These are phyloP conservation scores for Teunomyces lycoperdinae DNA, from an alignment of 805 yeast genomes.

Conservation along the genomic window DNA sequence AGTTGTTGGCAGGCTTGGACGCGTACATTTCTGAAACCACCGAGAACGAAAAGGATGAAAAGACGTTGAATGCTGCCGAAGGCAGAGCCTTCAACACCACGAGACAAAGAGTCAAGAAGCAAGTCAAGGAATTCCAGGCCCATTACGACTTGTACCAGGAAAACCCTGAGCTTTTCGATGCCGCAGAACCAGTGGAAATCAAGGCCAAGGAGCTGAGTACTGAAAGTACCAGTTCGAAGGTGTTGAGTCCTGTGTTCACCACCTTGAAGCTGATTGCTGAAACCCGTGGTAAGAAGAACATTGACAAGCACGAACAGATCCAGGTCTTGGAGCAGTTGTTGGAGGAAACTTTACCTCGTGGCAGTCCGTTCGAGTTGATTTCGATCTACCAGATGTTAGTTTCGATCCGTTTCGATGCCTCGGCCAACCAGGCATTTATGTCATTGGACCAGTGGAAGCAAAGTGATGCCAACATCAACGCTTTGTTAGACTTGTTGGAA, in stretches of 20 bases:
- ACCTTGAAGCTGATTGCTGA: constrained; percentile 75
- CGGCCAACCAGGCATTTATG: constrained; percentile 65
- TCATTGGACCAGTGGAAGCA: constrained; percentile 78
- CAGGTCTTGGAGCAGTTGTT: constrained; percentile 64
- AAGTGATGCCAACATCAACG: constrained; percentile 59
- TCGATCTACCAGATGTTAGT: constrained; percentile 75
- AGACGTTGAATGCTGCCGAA: constrained; percentile 77
- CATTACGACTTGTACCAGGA: constrained; percentile 59
- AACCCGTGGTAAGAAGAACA: constrained; percentile 92
- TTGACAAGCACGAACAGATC: constrained; percentile 79
- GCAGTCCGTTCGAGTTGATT: constrained; percentile 69
- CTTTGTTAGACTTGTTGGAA: constrained; percentile 69
- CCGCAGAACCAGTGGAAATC: constrained; percentile 43
- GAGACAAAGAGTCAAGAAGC: constrained; percentile 85
- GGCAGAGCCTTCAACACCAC: constrained; percentile 84
- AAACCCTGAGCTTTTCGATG: constrained; percentile 73
- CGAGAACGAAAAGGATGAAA: constrained; percentile 50
- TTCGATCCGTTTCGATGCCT: constrained; percentile 83
- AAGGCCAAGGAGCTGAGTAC: not conserved
- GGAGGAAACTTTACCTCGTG: constrained; percentile 19
- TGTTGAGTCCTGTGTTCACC: constrained; percentile 55
- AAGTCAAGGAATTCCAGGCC: constrained; percentile 62
- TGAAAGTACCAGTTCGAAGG: constrained; percentile 36
- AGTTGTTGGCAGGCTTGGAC: constrained; percentile 68
- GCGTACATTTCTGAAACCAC: constrained; percentile 55